A percentile compares a stretch with the other conserved stretches of the same genome.
phyloP scores from a whole-genome alignment of 1,284 basidiomycete genomes.

The Abortiporus biennis region DNA sequence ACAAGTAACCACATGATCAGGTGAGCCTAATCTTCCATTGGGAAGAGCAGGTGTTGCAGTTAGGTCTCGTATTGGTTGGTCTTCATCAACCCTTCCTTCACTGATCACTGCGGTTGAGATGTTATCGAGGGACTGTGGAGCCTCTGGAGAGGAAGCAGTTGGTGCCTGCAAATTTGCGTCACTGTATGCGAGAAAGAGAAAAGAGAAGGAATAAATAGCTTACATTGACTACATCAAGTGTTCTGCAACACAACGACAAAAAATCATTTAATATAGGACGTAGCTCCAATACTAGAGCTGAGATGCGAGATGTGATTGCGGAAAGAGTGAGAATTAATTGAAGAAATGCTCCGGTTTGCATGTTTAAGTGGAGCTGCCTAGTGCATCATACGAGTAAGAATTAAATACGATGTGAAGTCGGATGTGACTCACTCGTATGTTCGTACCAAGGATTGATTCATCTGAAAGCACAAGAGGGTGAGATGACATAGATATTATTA shows the following conservation, averaged over 20 bases:
- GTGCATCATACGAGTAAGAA: slow-evolving; percentile 6
- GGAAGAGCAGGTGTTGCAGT: no score
- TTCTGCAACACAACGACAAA: slow-evolving; percentile 21
- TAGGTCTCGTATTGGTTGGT: no score
- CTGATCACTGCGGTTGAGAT: no score
- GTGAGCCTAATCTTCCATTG: no score
- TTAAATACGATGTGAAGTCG: slow-evolving; percentile 6
- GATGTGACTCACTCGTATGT: slow-evolving; percentile 42
- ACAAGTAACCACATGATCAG: no score
- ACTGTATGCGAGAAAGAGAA: background rate
- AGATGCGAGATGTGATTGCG: slow-evolving; percentile 55
- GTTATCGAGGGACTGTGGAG: no score
- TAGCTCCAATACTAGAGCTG: slow-evolving; percentile 40
- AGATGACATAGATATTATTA: background rate
- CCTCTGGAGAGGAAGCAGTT: no score
- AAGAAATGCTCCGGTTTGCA: slow-evolving; percentile 68
- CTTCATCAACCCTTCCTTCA: no score
- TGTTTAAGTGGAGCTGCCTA: slow-evolving; percentile 55
- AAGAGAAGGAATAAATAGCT: slow-evolving; percentile 9
- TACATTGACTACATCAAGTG: slow-evolving; percentile 24
- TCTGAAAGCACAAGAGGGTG: slow-evolving; percentile 34
- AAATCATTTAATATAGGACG: slow-evolving; percentile 28
- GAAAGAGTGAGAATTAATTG: slow-evolving; percentile 55
- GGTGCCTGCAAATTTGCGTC: background rate
- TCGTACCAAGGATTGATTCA: slow-evolving; percentile 35